Evolutionary conservation across 345 rosid species (phyloP).

Genomic region (Sonneratia alba): DNA sequence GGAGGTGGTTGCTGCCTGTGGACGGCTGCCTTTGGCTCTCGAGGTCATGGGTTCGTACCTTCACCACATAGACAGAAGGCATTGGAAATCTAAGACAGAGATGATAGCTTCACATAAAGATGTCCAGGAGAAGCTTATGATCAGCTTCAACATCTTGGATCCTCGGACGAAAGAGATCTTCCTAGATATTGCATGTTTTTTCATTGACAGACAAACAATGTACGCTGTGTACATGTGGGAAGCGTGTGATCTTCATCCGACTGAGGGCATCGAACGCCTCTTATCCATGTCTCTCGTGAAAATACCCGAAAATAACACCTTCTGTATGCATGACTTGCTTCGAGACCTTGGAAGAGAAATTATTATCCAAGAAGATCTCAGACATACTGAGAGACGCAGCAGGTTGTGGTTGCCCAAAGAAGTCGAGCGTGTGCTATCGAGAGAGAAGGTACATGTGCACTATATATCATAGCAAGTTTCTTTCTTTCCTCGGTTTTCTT

Average conservation of each 20-base stretch:
- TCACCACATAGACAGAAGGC: accelerated
- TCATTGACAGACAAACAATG: not conserved
- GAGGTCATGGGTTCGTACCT: not conserved
- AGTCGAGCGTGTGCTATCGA: accelerated
- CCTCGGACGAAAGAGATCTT: not conserved
- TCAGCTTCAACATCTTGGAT: not conserved
- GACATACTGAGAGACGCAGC: not conserved
- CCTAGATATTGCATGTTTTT: slow-evolving; percentile 9
- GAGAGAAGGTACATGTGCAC: no score
- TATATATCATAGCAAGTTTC: no score
- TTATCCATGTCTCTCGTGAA: not conserved
- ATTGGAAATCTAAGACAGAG: not conserved
- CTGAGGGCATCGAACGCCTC: not conserved
- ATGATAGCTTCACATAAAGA: not conserved
- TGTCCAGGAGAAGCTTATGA: not conserved
- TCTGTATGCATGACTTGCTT: slow-evolving; percentile 5
- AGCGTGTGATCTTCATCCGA: not conserved
- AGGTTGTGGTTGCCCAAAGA: not conserved
- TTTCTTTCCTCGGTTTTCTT: no score
- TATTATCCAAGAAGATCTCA: accelerated
- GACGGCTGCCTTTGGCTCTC: slow-evolving; percentile 7
- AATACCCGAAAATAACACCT: not conserved
- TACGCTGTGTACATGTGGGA: not conserved
- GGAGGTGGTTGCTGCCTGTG: not conserved
- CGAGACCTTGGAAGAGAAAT: not conserved